Evolutionary conservation across 208 protist species (phyloP).

Genomic region (Wallacemonas sp.): DNA sequence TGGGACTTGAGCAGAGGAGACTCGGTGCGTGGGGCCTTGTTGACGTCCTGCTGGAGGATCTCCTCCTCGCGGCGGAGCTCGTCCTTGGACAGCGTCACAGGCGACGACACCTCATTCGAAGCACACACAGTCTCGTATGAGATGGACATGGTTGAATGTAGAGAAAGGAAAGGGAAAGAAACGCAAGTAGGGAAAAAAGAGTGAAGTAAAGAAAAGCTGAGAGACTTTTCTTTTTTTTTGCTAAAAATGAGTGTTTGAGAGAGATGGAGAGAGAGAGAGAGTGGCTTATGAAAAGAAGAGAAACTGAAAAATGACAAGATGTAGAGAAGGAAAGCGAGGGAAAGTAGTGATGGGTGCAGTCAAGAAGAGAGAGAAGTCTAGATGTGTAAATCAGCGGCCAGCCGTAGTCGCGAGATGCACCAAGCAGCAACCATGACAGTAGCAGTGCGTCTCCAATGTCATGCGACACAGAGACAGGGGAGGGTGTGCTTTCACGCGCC

Average conservation of each 20-base stretch:
- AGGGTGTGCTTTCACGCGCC: no score
- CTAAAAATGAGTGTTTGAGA: no score
- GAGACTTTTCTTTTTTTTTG: no score
- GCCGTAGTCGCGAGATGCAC: no score
- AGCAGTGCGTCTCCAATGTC: no score
- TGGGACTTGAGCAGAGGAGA: conserved; percentile 14
- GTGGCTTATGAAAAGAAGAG: background rate
- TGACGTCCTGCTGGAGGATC: conserved; percentile 22
- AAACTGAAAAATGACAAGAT: background rate
- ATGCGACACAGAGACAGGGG: no score
- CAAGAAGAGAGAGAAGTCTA: no score
- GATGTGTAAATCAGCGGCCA: no score
- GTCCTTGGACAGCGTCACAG: conserved; percentile 7
- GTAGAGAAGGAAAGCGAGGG: no score
- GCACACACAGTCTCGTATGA: conserved; percentile 1
- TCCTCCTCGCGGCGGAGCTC: conserved; percentile 10
- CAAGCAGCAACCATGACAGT: no score
- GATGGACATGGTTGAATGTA: conserved; percentile 21
- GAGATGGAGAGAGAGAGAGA: background rate
- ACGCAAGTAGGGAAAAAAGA: conserved; percentile 7
- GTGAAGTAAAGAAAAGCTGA: background rate
- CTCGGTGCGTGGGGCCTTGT: conserved; percentile 16
- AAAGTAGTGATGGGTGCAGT: no score
- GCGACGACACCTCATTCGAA: background rate
- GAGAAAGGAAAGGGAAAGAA: conserved; percentile 17